Percentiles rank a stretch among this genome's conserved stretches.
phyloP scores from a whole-genome alignment of 495 filamentous ascomycete species.

The Penicillium verhagenii region DNA sequence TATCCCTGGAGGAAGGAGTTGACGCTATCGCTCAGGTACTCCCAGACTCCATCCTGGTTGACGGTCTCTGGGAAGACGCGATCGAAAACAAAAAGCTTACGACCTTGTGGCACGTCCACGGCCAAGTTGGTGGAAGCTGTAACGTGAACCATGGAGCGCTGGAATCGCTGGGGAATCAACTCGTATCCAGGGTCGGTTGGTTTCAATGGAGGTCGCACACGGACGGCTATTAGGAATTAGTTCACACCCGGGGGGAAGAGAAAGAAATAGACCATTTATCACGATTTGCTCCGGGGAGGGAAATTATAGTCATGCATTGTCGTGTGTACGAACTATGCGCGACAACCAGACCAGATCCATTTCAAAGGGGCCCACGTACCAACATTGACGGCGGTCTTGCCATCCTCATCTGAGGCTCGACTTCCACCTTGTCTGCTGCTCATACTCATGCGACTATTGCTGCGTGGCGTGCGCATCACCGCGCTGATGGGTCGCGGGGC shows the following conservation, averaged over 20 bases:
- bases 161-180: slow-evolving; percentile 92
- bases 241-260: slow-evolving; percentile 1
- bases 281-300: background rate
- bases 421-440: slow-evolving; percentile 78
- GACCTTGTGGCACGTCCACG: slow-evolving; percentile 87
- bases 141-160: slow-evolving; percentile 87
- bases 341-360: slow-evolving; percentile 1
- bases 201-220: slow-evolving; percentile 85
- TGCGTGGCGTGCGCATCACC: slow-evolving; percentile 77
- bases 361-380: slow-evolving; percentile 62
- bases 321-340: background rate
- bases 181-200: slow-evolving; percentile 89
- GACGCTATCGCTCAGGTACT: slow-evolving; percentile 89
- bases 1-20: slow-evolving; percentile 92
- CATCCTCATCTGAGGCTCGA: slow-evolving; percentile 90
- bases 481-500: slow-evolving; percentile 79
- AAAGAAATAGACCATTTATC: background rate
- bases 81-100: slow-evolving; percentile 95
- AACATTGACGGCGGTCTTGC: slow-evolving; percentile 97
- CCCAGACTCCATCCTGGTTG: slow-evolving; percentile 89
- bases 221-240: slow-evolving; percentile 64
- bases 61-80: slow-evolving; percentile 85
- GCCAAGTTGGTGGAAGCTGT: slow-evolving; percentile 79
- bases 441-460: slow-evolving; percentile 87
- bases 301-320: background rate